These are phyloP conservation scores for Combretum micranthum DNA, from an alignment of 345 rosid species.

Conservation along the genomic window DNA sequence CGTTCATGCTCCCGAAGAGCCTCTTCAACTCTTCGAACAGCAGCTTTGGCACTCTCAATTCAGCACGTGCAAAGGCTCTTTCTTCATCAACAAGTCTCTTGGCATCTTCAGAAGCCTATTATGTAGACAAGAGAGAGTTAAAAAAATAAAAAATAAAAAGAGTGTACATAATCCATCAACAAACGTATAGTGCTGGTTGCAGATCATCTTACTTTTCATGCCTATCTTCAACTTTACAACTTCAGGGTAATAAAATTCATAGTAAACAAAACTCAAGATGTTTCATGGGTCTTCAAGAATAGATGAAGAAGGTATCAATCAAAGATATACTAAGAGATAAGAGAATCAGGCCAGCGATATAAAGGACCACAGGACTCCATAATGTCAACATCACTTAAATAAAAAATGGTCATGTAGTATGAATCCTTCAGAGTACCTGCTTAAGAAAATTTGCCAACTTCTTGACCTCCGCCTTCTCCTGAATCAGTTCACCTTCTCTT, in stretches of 20 bases:
- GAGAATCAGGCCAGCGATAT: too few relatives aligned
- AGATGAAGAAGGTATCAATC: too few relatives aligned
- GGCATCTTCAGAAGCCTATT: slow-evolving; percentile 95
- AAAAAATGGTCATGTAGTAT: neutral
- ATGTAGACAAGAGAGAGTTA: neutral
- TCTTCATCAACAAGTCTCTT: slow-evolving; percentile 92
- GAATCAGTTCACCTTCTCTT: slow-evolving; percentile 95
- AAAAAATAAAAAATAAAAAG: too few relatives aligned
- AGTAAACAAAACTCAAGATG: too few relatives aligned
- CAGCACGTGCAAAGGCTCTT: slow-evolving; percentile 92
- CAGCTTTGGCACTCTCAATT: slow-evolving; percentile 94
- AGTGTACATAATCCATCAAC: too few relatives aligned
- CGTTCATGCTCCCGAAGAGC: slow-evolving; percentile 83
- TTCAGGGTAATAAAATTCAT: too few relatives aligned
- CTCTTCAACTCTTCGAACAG: slow-evolving; percentile 94
- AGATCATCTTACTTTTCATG: too few relatives aligned
- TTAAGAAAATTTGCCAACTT: slow-evolving; percentile 76
- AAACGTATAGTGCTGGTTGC: too few relatives aligned
- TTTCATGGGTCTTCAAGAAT: too few relatives aligned
- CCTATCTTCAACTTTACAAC: too few relatives aligned
- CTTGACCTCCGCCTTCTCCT: slow-evolving; percentile 96
- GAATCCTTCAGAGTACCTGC: slow-evolving; percentile 41
- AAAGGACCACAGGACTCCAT: too few relatives aligned
- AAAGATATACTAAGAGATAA: too few relatives aligned
- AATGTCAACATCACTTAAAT: neutral